These are phyloP conservation scores for Suhomyces coccinellae DNA, from an alignment of 1,139 yeast species.

Conservation along the genomic window DNA sequence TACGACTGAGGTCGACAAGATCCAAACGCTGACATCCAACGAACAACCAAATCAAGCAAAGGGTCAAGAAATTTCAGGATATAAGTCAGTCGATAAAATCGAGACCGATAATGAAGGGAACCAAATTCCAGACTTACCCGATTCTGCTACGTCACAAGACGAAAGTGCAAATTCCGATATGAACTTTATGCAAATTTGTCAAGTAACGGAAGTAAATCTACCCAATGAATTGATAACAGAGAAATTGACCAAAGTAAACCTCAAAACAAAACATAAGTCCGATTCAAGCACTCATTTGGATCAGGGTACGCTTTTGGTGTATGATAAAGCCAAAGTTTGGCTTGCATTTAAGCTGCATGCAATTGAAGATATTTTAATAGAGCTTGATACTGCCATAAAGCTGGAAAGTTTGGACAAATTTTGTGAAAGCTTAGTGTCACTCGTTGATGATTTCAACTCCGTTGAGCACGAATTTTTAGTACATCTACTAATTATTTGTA, in stretches of 20 bases:
- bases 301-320: constrained; percentile 15
- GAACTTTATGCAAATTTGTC: constrained; percentile 1
- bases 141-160: not conserved
- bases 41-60: not conserved
- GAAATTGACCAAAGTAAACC: constrained; percentile 8
- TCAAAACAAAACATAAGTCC: not conserved
- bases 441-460: constrained; percentile 12
- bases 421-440: constrained; percentile 6
- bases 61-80: not conserved
- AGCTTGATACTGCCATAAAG: constrained; percentile 2
- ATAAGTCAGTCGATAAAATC: not conserved
- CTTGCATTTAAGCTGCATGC: constrained; percentile 14
- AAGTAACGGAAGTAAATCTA: constrained; percentile 7
- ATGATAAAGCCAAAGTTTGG: constrained; percentile 17
- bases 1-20: no score
- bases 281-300: constrained; percentile 1
- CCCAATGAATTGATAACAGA: constrained; percentile 8
- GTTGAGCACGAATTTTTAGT: constrained; percentile 15
- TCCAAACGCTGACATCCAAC: no score
- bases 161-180: not conserved
- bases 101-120: not conserved
- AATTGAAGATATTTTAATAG: constrained; percentile 8
- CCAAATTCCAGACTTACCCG: not conserved
- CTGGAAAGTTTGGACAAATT: constrained; percentile 1
- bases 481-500: constrained; percentile 13